Base-by-base conservation (phyloP, 768 basidiomycete genomes). In the Lentinus brumalis region DNA sequence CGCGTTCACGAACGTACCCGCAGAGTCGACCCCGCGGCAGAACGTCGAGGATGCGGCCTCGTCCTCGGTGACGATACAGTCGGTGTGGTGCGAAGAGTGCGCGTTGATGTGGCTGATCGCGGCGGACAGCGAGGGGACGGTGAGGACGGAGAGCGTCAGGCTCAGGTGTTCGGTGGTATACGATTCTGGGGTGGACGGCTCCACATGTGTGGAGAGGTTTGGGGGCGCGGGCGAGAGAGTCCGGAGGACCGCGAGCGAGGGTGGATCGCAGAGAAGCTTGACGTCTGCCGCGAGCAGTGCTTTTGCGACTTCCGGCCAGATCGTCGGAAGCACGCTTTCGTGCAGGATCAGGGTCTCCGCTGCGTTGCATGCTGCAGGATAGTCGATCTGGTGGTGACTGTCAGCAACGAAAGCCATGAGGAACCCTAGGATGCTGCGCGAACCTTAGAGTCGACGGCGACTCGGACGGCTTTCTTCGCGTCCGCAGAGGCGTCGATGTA, bases 321-420 rank as follows among this genome's bases (percentile, higher is more conserved):
- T 69, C 0, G 87, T 88, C 15, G 78, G 55, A 29, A 98, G 74
- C 3, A 93, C 73, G 7, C 82, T 83, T 62, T 84, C 79, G 74
- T 99, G 96, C 5, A 99, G 77, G 51, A 99, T 80, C 32, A 98
- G 81, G 0, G 91, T 97, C 73, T 99, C 97, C 9, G 82, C 86
- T 0, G 97, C 79, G 71, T 99, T 99, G 75, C 97, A 99, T 0
- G 96, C 97, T 15, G 97, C 92, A 35, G 96, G 93, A 74, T 98
- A 99, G 73, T 95, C 87, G 40, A 83, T 87, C 96, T 98, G 35
- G 70, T 42, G 26, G 52, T 21, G 53, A 18, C 5, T 18, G 40
- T 60, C 35, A 53, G 50, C 15, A 61, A 12, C 3, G 12, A 42
- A 18, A 35, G 35, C 15, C 40, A 29, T 16, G 16, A 35, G 30